Conservation (phyloP, 1,139 yeast species). For the Yamadazyma friedrichii region DNA sequence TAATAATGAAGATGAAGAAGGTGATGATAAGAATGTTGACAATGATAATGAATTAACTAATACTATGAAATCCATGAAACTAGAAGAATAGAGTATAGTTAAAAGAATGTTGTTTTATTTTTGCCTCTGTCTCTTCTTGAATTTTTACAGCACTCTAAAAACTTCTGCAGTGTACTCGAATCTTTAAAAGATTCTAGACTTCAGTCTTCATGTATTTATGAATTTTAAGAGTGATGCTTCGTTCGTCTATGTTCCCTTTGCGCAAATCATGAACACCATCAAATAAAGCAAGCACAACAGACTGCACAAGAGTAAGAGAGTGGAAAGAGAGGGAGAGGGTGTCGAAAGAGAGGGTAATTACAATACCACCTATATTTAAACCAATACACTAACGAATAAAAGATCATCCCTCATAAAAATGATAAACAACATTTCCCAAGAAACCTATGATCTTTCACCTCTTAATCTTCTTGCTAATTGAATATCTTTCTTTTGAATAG, state of each 20-base stretch:
- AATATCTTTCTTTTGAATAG: conserved; percentile 54
- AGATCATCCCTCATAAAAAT: conserved; percentile 1
- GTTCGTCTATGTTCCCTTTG: not conserved
- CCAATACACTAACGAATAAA: conserved; percentile 1
- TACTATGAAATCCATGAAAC: conserved; percentile 19
- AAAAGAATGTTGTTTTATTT: not conserved
- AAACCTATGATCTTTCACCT: conserved; percentile 46
- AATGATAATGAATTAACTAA: conserved; percentile 15
- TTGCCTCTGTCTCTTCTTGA: conserved; percentile 1
- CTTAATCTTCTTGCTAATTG: conserved; percentile 56
- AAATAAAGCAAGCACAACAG: not conserved
- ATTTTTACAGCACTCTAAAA: too few species aligned
- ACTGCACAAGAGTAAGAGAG: not conserved
- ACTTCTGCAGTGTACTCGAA: not conserved
- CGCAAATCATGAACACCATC: not conserved
- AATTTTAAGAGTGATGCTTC: too few species aligned
- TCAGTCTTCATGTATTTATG: too few species aligned
- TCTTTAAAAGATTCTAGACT: too few species aligned
- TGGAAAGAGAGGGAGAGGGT: not conserved
- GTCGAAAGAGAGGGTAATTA: not conserved
- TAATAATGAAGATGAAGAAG: not conserved
- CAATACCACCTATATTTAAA: conserved; percentile 4
- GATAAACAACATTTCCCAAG: not conserved
- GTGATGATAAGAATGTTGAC: not conserved
- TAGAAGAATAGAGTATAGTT: conserved; percentile 11